Conservation (phyloP, 2,329 filamentous ascomycete genomes). For the Blastomyces emzantsi region DNA sequence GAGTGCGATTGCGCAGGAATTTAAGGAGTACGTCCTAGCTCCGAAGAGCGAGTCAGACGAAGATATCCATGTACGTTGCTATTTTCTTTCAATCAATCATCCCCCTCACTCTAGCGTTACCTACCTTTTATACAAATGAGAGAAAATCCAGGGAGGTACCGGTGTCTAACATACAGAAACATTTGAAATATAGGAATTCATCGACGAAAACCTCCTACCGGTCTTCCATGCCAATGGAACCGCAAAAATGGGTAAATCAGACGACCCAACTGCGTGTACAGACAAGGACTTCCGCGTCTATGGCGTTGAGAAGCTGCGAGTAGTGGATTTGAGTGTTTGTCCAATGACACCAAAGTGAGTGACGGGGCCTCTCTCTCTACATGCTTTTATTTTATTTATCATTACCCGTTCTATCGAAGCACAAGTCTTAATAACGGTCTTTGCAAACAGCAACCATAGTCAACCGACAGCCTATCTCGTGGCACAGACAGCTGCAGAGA, state of each 20-base stretch:
- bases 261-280: slow-evolving; percentile 11
- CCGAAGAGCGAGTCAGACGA: slow-evolving; percentile 7
- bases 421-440: neutral
- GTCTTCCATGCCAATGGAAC: slow-evolving; percentile 13
- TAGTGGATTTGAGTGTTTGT: slow-evolving; percentile 13
- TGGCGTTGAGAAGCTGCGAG: slow-evolving; percentile 11
- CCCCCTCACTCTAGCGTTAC: neutral
- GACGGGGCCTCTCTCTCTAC: no score
- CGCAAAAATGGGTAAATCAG: slow-evolving; percentile 12
- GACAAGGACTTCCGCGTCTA: slow-evolving; percentile 10
- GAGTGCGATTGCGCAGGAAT: neutral
- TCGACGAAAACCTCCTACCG: neutral
- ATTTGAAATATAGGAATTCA: slow-evolving; percentile 1
- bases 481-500: slow-evolving; percentile 41
- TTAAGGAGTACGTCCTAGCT: neutral
- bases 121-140: neutral
- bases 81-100: neutral
- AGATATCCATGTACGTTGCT: slow-evolving; percentile 7
- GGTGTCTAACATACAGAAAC: neutral
- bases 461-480: slow-evolving; percentile 43
- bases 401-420: neutral
- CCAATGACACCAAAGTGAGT: slow-evolving; percentile 12
- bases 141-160: neutral
- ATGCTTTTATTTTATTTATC: neutral
- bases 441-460: slow-evolving; percentile 34